Evolutionary conservation across 73 alveolate species (phyloP), one percentile per base, ranked within the genome.

Genomic region (Durusdinium trenchii): DNA sequence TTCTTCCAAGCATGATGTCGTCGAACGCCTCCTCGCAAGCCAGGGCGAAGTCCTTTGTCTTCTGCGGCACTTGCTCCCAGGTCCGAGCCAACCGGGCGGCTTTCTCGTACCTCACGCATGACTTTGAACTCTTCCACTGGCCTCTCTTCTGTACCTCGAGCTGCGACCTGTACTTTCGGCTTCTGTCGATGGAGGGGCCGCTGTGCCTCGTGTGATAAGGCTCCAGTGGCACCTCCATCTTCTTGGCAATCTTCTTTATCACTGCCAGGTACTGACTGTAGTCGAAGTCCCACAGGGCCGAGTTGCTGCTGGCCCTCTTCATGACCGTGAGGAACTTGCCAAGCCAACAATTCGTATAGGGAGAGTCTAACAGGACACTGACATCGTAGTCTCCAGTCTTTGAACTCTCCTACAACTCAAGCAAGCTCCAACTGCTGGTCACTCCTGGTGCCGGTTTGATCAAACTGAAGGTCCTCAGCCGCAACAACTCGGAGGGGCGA

Each of bases 301-400:
- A 1, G 10, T 6, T 30, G 3, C 16, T 54, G 26, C 1, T 1
- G 60, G 35, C 46, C 82, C 35, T 86, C 75, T 54, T 57, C 62
- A 54, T 0, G 40, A 5, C 46, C 10, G 20, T 30, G 40, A 86
- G 45, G 46, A 86, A 30, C 82, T n/a, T 54, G 43, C 42, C 6
- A 26, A 32, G 50, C 96, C 96, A 64, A 3, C 5, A 23, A 23
- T 3, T 48, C 50, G 47, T 38, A 43, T 62, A 64, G 6, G 69
- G 86, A 40, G 62, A n/a, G 96, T 67, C 86, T 9, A 89, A 42
- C 48, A 89, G 73, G 42, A 89, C 40, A 45, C 57, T 45, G 67
- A 78, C 35, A 16, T 64, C 40, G 52, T 0, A 1, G 16, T 52
- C 73, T 32, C 50, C 84, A 36, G 57, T 28, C 52, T 43, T 28